These are phyloP conservation scores for Lentinula aciculospora DNA, from an alignment of 768 basidiomycete species.

Conservation along the genomic window DNA sequence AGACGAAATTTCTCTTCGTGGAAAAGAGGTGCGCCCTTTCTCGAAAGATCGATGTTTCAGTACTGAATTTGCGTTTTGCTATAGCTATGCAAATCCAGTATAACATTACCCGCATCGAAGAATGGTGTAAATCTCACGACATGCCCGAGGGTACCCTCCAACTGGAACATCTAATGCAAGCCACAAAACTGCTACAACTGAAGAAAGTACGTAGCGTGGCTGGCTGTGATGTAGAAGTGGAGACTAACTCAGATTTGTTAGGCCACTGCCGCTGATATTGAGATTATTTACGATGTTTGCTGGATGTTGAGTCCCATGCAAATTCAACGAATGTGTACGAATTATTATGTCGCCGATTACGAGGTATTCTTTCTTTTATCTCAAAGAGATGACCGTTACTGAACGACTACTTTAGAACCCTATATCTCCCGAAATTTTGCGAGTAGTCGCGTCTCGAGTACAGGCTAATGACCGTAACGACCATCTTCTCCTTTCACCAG, in stretches of 20 bases:
- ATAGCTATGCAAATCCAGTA: conserved; percentile 99
- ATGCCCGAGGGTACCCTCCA: conserved; percentile 99
- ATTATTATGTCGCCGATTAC: conserved; percentile 98
- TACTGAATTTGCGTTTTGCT: not conserved
- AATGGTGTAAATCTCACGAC: conserved; percentile 99
- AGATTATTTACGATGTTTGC: conserved; percentile 99
- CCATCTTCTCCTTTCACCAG: conserved; percentile 91
- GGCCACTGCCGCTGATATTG: conserved; percentile 93
- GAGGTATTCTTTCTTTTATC: conserved; percentile 49
- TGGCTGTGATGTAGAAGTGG: not conserved
- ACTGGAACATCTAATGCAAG: conserved; percentile 98
- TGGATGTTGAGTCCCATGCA: conserved; percentile 99
- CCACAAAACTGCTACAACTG: conserved; percentile 93
- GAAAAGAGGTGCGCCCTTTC: conserved; percentile 79
- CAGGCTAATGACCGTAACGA: conserved; percentile 96
- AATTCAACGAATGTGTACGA: conserved; percentile 98
- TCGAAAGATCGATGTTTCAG: not conserved
- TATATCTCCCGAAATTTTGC: conserved; percentile 94
- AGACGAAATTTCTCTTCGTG: conserved; percentile 98
- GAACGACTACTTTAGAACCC: conserved; percentile 57
- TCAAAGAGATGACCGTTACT: not conserved
- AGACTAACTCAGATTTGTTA: conserved; percentile 21
- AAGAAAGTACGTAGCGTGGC: conserved; percentile 67
- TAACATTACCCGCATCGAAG: conserved; percentile 95
- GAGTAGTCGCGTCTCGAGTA: conserved; percentile 93